Percentiles rank a stretch among this genome's conserved stretches.
Conservation (phyloP, 805 yeast species). For the Ogataea neopini region DNA sequence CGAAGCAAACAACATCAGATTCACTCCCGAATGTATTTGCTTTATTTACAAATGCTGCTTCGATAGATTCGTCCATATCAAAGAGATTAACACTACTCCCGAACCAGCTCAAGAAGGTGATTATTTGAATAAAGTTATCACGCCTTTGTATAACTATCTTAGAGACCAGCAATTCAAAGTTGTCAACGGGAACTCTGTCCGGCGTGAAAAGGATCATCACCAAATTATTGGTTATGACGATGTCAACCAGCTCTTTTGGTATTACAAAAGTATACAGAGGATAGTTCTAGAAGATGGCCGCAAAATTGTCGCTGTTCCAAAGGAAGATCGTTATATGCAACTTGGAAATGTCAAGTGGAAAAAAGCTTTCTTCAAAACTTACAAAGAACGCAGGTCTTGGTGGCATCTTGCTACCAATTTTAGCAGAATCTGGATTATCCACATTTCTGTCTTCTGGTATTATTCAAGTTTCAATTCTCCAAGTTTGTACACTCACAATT, state of each 20-base stretch:
- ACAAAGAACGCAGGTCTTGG: slow-evolving; percentile 50
- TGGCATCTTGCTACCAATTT: slow-evolving; percentile 50
- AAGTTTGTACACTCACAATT: slow-evolving; percentile 46
- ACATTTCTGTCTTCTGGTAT: slow-evolving; percentile 52
- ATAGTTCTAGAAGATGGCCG: slow-evolving; percentile 38
- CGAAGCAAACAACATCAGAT: slow-evolving; percentile 66
- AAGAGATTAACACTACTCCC: slow-evolving; percentile 22
- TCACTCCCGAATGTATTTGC: slow-evolving; percentile 52
- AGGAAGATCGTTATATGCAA: slow-evolving; percentile 34
- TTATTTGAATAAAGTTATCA: slow-evolving; percentile 43
- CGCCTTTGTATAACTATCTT: slow-evolving; percentile 57
- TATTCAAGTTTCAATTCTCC: slow-evolving; percentile 53
- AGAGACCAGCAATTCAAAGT: slow-evolving; percentile 67
- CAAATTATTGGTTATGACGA: slow-evolving; percentile 60
- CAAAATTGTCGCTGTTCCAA: slow-evolving; percentile 32
- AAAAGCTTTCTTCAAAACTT: slow-evolving; percentile 45
- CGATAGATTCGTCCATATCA: slow-evolving; percentile 46
- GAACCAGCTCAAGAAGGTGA: slow-evolving; percentile 23
- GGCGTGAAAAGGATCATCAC: slow-evolving; percentile 70
- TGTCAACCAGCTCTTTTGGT: slow-evolving; percentile 54
- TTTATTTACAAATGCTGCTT: slow-evolving; percentile 57
- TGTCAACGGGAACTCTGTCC: slow-evolving; percentile 53
- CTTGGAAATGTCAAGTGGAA: slow-evolving; percentile 43
- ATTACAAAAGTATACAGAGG: slow-evolving; percentile 36
- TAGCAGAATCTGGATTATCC: slow-evolving; percentile 55